Evolutionary conservation across 805 yeast genomes (phyloP).

Genomic region (Starmerella floris): DNA sequence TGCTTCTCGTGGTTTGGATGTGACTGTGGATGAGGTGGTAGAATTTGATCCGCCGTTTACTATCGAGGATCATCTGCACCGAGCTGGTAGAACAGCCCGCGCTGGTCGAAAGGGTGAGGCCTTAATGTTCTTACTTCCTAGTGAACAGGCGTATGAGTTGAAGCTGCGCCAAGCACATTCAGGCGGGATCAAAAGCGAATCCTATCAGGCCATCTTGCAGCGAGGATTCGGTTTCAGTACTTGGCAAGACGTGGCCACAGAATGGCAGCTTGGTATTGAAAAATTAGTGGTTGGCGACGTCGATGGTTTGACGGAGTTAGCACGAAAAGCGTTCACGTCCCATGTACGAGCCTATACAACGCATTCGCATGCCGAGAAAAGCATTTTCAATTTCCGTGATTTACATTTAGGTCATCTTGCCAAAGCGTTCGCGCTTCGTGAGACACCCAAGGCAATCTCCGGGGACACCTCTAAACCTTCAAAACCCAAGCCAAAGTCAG

Average conservation of each 20-base stretch:
- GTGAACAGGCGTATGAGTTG: conserved; percentile 61
- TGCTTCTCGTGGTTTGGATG: conserved; percentile 91
- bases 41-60: conserved; percentile 95
- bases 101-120: conserved; percentile 84
- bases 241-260: conserved; percentile 93
- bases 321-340: conserved; percentile 70
- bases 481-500: conserved; percentile 10
- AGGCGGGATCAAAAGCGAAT: conserved; percentile 37
- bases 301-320: conserved; percentile 48
- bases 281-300: conserved; percentile 59
- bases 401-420: conserved; percentile 94
- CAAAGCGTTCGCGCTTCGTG: conserved; percentile 86
- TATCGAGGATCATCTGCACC: conserved; percentile 85
- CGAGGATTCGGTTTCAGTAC: conserved; percentile 31
- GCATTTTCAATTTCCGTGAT: conserved; percentile 62
- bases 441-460: conserved; percentile 57
- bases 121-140: conserved; percentile 68
- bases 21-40: conserved; percentile 72
- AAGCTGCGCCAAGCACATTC: conserved; percentile 47
- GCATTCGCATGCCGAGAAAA: conserved; percentile 69
- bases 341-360: conserved; percentile 95
- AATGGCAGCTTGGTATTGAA: conserved; percentile 87
- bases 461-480: conserved; percentile 2
- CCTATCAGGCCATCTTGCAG: conserved; percentile 31
- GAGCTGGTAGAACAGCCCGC: conserved; percentile 97